phyloP scores from a whole-genome alignment of 2,329 filamentous ascomycete genomes.

The Helotiales sp. region DNA sequence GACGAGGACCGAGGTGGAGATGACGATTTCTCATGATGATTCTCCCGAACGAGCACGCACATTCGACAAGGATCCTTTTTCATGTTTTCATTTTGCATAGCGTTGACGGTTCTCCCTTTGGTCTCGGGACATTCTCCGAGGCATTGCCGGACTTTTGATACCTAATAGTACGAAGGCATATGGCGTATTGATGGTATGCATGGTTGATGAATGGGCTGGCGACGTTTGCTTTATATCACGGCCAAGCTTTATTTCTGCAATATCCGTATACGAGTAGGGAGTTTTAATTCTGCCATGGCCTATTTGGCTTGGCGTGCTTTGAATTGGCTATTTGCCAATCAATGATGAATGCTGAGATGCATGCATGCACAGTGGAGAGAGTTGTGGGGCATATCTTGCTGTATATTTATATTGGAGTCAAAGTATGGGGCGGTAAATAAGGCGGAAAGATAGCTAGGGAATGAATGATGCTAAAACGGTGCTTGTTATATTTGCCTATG shows the following conservation, averaged over 20 bases:
- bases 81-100: not conserved
- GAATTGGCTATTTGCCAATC: not conserved
- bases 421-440: not conserved
- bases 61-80: not conserved
- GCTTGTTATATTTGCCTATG: too few relatives aligned
- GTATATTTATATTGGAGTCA: conserved; percentile 1
- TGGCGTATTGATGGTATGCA: not conserved
- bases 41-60: not conserved
- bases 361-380: not conserved
- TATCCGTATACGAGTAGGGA: not conserved
- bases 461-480: conserved; percentile 1
- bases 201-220: not conserved
- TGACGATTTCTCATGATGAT: conserved; percentile 33
- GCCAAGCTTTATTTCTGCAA: not conserved
- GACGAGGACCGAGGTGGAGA: conserved; percentile 23
- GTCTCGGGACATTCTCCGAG: not conserved
- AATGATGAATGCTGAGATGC: not conserved
- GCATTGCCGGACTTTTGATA: not conserved
- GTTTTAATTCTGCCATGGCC: not conserved
- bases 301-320: not conserved
- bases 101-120: not conserved
- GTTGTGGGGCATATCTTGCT: not conserved
- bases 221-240: not conserved
- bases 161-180: not conserved
- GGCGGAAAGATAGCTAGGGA: not conserved